Base-by-base conservation (phyloP, 2,329 filamentous ascomycete genomes). In the Apiospora koreana region DNA sequence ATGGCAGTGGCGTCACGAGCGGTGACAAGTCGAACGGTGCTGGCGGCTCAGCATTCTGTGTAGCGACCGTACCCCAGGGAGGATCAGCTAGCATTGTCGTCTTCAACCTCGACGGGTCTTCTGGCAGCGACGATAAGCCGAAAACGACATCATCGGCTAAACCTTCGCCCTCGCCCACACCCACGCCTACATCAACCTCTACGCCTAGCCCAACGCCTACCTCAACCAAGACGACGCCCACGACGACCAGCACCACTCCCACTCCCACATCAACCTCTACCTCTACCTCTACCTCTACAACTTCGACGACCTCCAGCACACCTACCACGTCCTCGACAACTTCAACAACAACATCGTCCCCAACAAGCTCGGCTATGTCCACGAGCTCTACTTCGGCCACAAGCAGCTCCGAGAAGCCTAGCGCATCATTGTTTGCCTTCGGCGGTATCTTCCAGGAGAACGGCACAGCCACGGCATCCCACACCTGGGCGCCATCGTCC, bases 1-100 rank as follows among this genome's bases (percentile, higher is more conserved):
- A 93, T 75, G 84, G 90, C 69, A 89, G 89, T 68, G 85, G 86
- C 54, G 88, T 94, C 70, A 84, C 80, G 10, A 92, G 91, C 75
- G 80, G 85, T 23, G 80, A 85, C 25, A 77, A 81, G 41, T 83
- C 87, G 48, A 81, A 81, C 21, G 92, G 93, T 67, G 93, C 92
- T 21, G 92, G 92, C 41, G 90, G 87, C 74, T 88, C 89, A 23
- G 83, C 85, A 54, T 95, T 94, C 81, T 95, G 93, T 75, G 92
- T 94, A 65, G 93, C 93, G 16, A 95, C 93, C 18, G 90, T 94
- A 21, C 85, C 90, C 58, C 87, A 88, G 75, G 93, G 93, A 35
- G 80, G 81, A 65, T 89, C 85, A 69, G 93, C 92, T 58, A 89
- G 89, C 76, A 89, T 95, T 73, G 87, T 93, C 35, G 88, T 93